Conservation (phyloP, 192 early-diverging fungal genomes). For the Coemansia asiatica region DNA sequence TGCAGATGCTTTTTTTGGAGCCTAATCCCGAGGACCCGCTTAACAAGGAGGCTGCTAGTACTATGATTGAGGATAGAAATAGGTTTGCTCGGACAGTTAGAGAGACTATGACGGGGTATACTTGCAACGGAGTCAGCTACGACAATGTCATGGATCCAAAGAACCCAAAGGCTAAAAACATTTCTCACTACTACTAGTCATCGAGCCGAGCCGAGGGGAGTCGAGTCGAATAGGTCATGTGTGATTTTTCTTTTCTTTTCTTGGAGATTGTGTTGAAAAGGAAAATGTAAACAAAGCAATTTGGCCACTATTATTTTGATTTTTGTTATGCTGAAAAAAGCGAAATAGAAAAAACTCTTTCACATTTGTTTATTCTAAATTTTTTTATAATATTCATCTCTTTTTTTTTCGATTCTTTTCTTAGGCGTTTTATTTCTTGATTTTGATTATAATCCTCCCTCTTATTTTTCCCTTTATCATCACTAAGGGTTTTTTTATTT, state of each 20-base stretch:
- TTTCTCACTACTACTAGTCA: background rate
- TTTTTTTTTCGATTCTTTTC: no score
- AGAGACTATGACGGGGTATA: conserved; percentile 75
- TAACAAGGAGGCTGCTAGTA: conserved; percentile 93
- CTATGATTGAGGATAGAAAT: conserved; percentile 66
- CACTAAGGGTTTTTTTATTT: no score
- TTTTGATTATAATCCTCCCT: background rate
- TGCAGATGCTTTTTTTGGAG: conserved; percentile 89
- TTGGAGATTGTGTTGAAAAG: no score
- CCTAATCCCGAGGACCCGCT: conserved; percentile 97
- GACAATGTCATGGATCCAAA: conserved; percentile 59
- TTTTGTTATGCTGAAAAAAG: background rate
- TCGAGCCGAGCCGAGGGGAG: background rate
- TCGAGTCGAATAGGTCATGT: background rate
- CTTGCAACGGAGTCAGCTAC: conserved; percentile 65
- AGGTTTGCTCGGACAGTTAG: conserved; percentile 77
- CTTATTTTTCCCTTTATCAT: background rate
- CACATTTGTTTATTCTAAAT: conserved; percentile 3
- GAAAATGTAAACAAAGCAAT: conserved; percentile 3
- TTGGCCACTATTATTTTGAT: conserved; percentile 9
- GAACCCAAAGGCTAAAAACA: background rate
- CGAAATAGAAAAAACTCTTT: background rate
- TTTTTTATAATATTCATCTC: no score
- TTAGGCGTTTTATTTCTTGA: conserved; percentile 27
- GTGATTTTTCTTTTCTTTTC: no score